Evolutionary conservation across 306 rosid species (phyloP).

Genomic region (Castanopsis chinensis): DNA sequence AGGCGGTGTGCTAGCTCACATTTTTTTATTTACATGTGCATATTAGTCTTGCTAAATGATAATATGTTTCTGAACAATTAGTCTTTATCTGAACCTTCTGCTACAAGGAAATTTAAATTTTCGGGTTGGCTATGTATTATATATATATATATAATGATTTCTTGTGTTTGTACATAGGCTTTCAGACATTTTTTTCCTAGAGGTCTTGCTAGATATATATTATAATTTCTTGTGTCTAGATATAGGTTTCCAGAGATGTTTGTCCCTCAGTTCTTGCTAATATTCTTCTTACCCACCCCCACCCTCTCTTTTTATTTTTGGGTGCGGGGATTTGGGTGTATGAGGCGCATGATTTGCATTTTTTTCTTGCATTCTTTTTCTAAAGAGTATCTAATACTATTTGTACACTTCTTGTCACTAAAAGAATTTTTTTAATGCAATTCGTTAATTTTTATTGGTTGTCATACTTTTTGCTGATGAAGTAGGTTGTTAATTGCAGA

Average conservation of each 20-base stretch:
- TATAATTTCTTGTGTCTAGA: too few relatives aligned
- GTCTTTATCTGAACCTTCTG: neutral
- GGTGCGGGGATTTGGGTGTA: neutral
- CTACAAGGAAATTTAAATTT: too few relatives aligned
- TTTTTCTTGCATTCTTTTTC: neutral
- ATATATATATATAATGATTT: neutral
- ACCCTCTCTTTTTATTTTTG: too few relatives aligned
- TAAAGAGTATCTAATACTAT: neutral
- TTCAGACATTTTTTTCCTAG: neutral
- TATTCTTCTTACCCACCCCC: too few relatives aligned
- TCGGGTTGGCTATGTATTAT: too few relatives aligned
- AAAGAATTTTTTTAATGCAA: neutral
- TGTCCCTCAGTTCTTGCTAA: too few relatives aligned
- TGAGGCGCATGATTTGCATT: neutral
- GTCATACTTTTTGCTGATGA: neutral
- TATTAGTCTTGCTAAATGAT: neutral
- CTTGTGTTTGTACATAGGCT: neutral
- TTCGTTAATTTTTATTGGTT: neutral
- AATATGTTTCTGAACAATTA: neutral
- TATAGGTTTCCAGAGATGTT: too few relatives aligned
- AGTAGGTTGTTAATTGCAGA: slow-evolving; percentile 38
- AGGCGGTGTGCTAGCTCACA: neutral
- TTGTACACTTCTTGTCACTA: neutral
- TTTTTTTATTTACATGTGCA: neutral
- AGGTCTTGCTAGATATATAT: neutral